Evolutionary conservation across 2,329 filamentous ascomycete species (phyloP), one percentile per base, ranked within the genome.

Genomic region (Trichoderma afroharzianum): DNA sequence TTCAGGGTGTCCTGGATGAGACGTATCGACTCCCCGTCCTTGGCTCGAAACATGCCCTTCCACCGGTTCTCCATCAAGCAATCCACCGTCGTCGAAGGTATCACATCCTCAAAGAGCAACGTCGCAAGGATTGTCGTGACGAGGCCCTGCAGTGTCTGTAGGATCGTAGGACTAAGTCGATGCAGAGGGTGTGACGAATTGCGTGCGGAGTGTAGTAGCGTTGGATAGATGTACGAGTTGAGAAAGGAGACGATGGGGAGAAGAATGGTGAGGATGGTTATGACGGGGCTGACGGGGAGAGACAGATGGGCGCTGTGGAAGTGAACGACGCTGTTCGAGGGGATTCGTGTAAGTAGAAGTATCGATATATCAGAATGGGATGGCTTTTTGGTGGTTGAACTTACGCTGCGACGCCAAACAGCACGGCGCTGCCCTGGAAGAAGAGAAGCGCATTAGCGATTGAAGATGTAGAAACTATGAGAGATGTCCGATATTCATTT

Each of bases 1-100:
- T 86, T 77, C 36, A 92, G 85, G 0, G 85, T 79, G 76, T 93
- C 89, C 76, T 94, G 92, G 64, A 94, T 90, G 2, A 81, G 79
- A 55, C 84, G 82, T 71, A 93, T 86, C 2, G 83, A 79, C 0
- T 75, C n/a, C n/a, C n/a, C 73, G 69, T 92, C 82, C 72, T 90
- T 88, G 0, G 76, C 74, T 0, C 74, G 78, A 75, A 84, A 93
- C 71, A 92, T 77, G 3, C 72, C 73, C 74, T 83, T 81, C 91
- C 91, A 93, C 50, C 78, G 79, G 3, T 81, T 81, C 9, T 88
- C 82, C n/a, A 93, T 79, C 1, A 82, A 80, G 77, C 91, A 93
- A n/a, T 82, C 75, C 8, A 81, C 73, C 1, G 74, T 55, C 1
- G 72, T 71, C 1, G 82, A 81, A 0, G 83, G 80, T 0, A 79